These are phyloP conservation scores for Spongiforma sp. DNA, from an alignment of 1,284 basidiomycete genomes.

Conservation along the genomic window DNA sequence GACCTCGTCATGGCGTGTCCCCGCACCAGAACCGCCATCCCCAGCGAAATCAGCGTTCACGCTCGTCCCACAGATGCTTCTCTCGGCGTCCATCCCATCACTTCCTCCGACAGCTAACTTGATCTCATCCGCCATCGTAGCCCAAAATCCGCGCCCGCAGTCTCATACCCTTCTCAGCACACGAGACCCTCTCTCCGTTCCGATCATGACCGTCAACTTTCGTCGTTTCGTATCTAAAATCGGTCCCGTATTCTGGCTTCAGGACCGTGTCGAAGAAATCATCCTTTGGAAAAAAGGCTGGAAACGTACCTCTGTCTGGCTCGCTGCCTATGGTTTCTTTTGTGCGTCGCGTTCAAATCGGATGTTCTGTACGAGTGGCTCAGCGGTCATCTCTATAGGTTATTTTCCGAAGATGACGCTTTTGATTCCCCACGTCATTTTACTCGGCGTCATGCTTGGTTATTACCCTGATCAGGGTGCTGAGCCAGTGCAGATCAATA, in stretches of 20 bases:
- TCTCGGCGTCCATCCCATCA: slow-evolving; percentile 21
- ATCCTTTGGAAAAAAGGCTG: slow-evolving; percentile 74
- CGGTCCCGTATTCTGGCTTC: slow-evolving; percentile 78
- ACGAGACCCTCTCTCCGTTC: slow-evolving; percentile 71
- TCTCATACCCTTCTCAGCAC: slow-evolving; percentile 46
- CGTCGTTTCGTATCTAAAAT: slow-evolving; percentile 69
- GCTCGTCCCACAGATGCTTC: slow-evolving; percentile 34
- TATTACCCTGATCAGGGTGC: slow-evolving; percentile 51
- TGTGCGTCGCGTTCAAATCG: slow-evolving; percentile 53
- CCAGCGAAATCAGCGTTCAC: slow-evolving; percentile 30
- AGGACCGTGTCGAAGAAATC: slow-evolving; percentile 77
- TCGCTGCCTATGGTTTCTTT: slow-evolving; percentile 69
- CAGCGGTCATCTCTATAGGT: slow-evolving; percentile 48
- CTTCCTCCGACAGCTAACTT: slow-evolving; percentile 7
- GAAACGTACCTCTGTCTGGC: slow-evolving; percentile 69
- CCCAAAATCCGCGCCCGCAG: slow-evolving; percentile 28
- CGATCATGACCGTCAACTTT: slow-evolving; percentile 74
- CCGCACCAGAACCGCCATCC: slow-evolving; percentile 18
- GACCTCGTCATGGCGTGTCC: slow-evolving; percentile 9
- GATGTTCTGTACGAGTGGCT: neutral
- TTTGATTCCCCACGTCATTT: slow-evolving; percentile 61
- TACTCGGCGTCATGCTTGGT: slow-evolving; percentile 62
- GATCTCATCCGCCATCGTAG: slow-evolving; percentile 23
- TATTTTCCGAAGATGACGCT: slow-evolving; percentile 70
- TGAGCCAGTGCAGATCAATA: slow-evolving; percentile 44